Evolutionary conservation across 768 basidiomycete genomes (phyloP).

Genomic region (Gloeophyllum trabeum): DNA sequence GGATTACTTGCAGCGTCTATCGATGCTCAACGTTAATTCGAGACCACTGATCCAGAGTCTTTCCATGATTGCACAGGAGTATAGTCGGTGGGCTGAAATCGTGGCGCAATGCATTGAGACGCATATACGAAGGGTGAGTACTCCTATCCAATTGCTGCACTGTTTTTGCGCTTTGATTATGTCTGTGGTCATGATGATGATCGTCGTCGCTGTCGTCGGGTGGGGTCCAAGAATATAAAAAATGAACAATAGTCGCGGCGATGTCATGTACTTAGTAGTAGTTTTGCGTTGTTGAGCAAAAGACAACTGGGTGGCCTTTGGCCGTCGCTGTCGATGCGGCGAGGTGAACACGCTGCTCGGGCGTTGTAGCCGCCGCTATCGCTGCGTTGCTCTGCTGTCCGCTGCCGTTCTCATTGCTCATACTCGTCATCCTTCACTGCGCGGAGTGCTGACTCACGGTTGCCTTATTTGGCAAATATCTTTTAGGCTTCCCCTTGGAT

Average conservation of each 20-base stretch:
- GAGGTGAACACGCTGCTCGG: no score
- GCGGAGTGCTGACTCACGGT: conserved; percentile 65
- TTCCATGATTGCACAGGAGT: conserved; percentile 88
- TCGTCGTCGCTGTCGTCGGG: background rate
- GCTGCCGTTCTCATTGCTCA: conserved; percentile 8
- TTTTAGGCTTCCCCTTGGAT: conserved; percentile 76
- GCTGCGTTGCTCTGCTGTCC: conserved; percentile 10
- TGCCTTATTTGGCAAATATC: conserved; percentile 18
- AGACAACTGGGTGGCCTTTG: no score
- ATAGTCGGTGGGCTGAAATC: conserved; percentile 64
- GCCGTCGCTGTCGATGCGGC: no score
- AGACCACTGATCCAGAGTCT: conserved; percentile 88
- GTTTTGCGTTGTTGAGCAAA: conserved; percentile 29
- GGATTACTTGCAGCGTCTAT: conserved; percentile 65
- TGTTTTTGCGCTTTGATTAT: background rate
- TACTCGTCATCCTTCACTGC: no score
- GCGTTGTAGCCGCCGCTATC: no score
- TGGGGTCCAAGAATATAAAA: background rate
- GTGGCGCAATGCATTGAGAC: conserved; percentile 73
- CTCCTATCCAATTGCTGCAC: conserved; percentile 3
- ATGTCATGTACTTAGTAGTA: conserved; percentile 33
- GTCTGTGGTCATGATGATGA: background rate
- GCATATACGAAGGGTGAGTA: conserved; percentile 87
- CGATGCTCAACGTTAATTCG: conserved; percentile 86
- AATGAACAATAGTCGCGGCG: conserved; percentile 16